Evolutionary conservation across 2,329 filamentous ascomycete species (phyloP).

Genomic region (Pseudogymnoascus sp.): DNA sequence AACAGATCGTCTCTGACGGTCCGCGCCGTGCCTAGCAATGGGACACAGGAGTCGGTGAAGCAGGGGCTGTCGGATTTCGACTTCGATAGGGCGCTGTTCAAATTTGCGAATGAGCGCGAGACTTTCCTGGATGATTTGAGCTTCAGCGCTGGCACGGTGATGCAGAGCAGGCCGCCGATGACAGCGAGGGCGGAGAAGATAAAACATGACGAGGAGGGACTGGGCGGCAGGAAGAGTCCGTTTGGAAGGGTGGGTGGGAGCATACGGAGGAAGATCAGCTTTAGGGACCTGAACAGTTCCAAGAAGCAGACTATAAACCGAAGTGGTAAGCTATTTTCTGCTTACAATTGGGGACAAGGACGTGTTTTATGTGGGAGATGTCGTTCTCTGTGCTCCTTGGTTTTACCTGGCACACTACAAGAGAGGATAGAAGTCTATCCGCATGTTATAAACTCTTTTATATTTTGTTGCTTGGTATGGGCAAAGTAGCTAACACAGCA

Average conservation of each 20-base stretch:
- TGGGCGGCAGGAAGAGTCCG: slow-evolving; percentile 36
- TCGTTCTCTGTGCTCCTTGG: not conserved
- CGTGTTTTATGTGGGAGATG: not conserved
- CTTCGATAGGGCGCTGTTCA: slow-evolving; percentile 86
- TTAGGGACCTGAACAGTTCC: slow-evolving; percentile 89
- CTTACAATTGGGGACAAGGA: not conserved
- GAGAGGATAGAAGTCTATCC: not conserved
- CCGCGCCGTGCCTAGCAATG: slow-evolving; percentile 33
- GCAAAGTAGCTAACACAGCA: slow-evolving; percentile 20
- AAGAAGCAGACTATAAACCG: slow-evolving; percentile 75
- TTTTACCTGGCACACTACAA: not conserved
- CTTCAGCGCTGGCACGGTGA: slow-evolving; percentile 70
- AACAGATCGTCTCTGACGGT: slow-evolving; percentile 62
- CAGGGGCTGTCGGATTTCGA: slow-evolving; percentile 60
- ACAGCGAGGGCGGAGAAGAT: slow-evolving; percentile 77
- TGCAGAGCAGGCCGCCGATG: slow-evolving; percentile 61
- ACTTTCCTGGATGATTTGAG: slow-evolving; percentile 87
- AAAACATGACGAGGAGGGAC: slow-evolving; percentile 59
- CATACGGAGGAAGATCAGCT: slow-evolving; percentile 85
- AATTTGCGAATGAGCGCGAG: slow-evolving; percentile 93
- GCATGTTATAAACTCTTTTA: not conserved
- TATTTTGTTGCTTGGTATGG: not conserved
- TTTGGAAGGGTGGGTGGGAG: slow-evolving; percentile 58
- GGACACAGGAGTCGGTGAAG: slow-evolving; percentile 11
- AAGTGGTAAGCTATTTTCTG: slow-evolving; percentile 50